These are phyloP conservation scores for Fraxinus pennsylvanica DNA, from an alignment of 257 asterid species.

Conservation along the genomic window DNA sequence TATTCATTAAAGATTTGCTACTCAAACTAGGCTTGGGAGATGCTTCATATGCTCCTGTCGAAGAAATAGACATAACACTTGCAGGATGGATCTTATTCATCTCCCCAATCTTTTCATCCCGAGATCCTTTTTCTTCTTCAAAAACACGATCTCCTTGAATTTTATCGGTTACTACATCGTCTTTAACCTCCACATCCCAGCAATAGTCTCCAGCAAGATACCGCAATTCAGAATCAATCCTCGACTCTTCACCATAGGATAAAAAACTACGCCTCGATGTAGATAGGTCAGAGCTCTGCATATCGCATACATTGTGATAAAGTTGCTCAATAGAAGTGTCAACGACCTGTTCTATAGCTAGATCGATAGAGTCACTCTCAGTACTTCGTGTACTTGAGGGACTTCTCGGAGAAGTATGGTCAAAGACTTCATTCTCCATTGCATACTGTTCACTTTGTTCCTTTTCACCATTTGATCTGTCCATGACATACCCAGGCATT, in stretches of 20 bases:
- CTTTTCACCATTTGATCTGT: slow-evolving; percentile 21
- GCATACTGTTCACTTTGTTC: slow-evolving; percentile 27
- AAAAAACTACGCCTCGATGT: slow-evolving; percentile 42
- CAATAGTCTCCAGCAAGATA: slow-evolving; percentile 47
- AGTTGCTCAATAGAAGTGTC: slow-evolving; percentile 52
- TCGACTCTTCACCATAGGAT: slow-evolving; percentile 52
- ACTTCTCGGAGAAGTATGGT: slow-evolving; percentile 44
- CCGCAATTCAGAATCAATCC: slow-evolving; percentile 53
- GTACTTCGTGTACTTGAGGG: slow-evolving; percentile 44
- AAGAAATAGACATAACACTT: slow-evolving; percentile 5
- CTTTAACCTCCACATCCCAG: slow-evolving; percentile 40
- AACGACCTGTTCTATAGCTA: slow-evolving; percentile 35
- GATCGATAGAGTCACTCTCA: slow-evolving; percentile 45
- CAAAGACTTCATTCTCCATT: slow-evolving; percentile 28
- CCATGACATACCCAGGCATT: slow-evolving; percentile 37
- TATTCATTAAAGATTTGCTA: slow-evolving; percentile 47
- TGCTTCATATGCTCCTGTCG: slow-evolving; percentile 32
- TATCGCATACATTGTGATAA: slow-evolving; percentile 47
- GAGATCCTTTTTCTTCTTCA: slow-evolving; percentile 17
- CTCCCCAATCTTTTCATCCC: slow-evolving; percentile 27
- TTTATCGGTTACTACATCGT: slow-evolving; percentile 29
- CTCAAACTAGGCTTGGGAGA: slow-evolving; percentile 31
- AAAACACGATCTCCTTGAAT: slow-evolving; percentile 21
- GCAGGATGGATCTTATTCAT: slow-evolving; percentile 16
- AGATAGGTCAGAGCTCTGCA: slow-evolving; percentile 52